A percentile compares a stretch with the other conserved stretches of the same genome.
These are phyloP conservation scores for Wickerhamiella spandovensis DNA, from an alignment of 805 yeast species.

Conservation along the genomic window DNA sequence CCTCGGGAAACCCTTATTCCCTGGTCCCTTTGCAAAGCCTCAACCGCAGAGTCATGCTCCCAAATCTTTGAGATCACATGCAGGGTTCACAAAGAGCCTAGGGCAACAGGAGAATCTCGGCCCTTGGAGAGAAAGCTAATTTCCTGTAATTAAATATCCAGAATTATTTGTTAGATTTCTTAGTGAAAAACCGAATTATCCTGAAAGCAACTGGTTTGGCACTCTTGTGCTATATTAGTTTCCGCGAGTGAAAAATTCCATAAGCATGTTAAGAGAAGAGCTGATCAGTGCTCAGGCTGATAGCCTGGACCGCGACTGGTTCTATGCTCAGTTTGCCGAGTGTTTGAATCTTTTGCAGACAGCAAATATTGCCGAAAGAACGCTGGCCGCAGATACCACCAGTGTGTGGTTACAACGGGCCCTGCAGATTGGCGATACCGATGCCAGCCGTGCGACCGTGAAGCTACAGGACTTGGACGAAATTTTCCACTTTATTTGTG, in stretches of 20 bases:
- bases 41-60: no score
- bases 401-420: not conserved
- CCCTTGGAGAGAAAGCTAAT: no score
- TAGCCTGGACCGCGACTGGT: not conserved
- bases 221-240: no score
- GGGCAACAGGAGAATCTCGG: no score
- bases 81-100: no score
- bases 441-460: not conserved
- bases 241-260: not conserved
- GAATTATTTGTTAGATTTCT: no score
- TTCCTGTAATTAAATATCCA: no score
- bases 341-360: not conserved
- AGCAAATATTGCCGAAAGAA: not conserved
- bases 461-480: not conserved
- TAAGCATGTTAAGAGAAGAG: not conserved
- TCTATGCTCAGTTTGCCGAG: not conserved
- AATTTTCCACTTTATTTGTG: constrained; percentile 4
- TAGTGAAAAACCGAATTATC: no score
- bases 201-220: no score
- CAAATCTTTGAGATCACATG: no score
- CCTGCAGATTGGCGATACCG: constrained; percentile 1
- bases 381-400: not conserved
- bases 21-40: no score
- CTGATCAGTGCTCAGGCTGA: not conserved
- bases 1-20: no score